Conservation (phyloP, 2,329 filamentous ascomycete genomes). For the Pseudocercospora musae region DNA sequence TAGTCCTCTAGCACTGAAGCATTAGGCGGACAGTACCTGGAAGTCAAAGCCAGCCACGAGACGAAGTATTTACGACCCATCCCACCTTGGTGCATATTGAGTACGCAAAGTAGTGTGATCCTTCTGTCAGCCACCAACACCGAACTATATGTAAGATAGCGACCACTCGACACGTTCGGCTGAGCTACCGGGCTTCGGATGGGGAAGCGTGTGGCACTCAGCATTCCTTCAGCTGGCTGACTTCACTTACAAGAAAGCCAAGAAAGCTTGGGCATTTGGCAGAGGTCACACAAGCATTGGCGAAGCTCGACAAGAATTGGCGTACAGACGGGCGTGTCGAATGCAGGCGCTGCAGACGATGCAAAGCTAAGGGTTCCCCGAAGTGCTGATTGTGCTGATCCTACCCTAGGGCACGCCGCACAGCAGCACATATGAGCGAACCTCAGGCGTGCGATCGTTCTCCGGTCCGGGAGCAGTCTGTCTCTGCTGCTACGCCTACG, state of each 20-base stretch:
- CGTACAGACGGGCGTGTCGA: not conserved
- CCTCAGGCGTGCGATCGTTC: not conserved
- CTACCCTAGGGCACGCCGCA: not conserved
- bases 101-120: not conserved
- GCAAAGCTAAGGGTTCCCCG: not conserved
- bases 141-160: not conserved
- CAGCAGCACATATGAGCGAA: not conserved
- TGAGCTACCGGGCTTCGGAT: conserved; percentile 1
- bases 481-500: not conserved
- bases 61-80: not conserved
- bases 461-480: not conserved
- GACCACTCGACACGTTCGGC: not conserved
- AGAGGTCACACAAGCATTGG: not conserved
- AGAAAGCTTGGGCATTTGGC: not conserved
- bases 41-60: not conserved
- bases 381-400: conserved; percentile 1
- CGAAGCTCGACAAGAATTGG: not conserved
- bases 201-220: not conserved
- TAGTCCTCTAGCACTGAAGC: not conserved
- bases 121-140: not conserved
- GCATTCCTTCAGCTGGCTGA: not conserved
- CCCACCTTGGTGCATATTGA: not conserved
- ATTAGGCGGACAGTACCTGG: not conserved
- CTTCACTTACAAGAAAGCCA: not conserved
- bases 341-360: not conserved